Percentiles rank a stretch among this genome's conserved stretches.
phyloP scores from a whole-genome alignment of 768 basidiomycete genomes.

The Trametes coccinea region DNA sequence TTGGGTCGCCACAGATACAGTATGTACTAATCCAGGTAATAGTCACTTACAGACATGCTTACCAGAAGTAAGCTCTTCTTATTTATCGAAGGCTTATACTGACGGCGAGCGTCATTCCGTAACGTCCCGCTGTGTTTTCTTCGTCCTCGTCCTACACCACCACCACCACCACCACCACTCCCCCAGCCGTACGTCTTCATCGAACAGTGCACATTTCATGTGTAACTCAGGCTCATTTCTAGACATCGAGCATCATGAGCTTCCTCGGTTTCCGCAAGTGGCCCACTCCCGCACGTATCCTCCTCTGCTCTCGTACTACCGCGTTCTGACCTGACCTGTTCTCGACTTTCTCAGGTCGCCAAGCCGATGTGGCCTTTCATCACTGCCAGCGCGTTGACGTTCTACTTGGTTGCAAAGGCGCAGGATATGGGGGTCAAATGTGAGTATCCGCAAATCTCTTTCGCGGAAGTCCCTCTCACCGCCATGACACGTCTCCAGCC shows the following conservation, averaged over 20 bases:
- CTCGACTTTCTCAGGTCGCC: slow-evolving; percentile 47
- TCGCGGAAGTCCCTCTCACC: not conserved
- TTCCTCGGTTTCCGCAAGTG: slow-evolving; percentile 82
- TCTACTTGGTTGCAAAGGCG: slow-evolving; percentile 64
- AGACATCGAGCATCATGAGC: slow-evolving; percentile 46
- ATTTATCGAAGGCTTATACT: not conserved
- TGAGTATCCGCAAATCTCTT: slow-evolving; percentile 42
- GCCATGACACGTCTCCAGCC: slow-evolving; percentile 42
- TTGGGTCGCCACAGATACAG: too few species aligned
- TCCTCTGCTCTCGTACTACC: not conserved
- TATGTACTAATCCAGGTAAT: too few species aligned
- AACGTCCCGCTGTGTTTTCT: slow-evolving; percentile 18
- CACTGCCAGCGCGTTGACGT: slow-evolving; percentile 60
- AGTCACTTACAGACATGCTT: too few species aligned
- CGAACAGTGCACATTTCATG: not conserved
- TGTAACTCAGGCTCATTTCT: not conserved
- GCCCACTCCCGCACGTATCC: slow-evolving; percentile 67
- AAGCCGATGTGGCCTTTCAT: slow-evolving; percentile 84
- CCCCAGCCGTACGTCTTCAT: not conserved
- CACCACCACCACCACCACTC: slow-evolving; percentile 3
- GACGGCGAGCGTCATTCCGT: slow-evolving; percentile 6
- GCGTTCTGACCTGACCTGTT: not conserved
- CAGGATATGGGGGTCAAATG: slow-evolving; percentile 72
- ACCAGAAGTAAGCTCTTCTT: too few species aligned
- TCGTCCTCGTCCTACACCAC: not conserved